Percentiles rank a stretch among this genome's conserved stretches.
Evolutionary conservation across 2,329 filamentous ascomycete species (phyloP).

Genomic region (Sclerotinia subarctica): DNA sequence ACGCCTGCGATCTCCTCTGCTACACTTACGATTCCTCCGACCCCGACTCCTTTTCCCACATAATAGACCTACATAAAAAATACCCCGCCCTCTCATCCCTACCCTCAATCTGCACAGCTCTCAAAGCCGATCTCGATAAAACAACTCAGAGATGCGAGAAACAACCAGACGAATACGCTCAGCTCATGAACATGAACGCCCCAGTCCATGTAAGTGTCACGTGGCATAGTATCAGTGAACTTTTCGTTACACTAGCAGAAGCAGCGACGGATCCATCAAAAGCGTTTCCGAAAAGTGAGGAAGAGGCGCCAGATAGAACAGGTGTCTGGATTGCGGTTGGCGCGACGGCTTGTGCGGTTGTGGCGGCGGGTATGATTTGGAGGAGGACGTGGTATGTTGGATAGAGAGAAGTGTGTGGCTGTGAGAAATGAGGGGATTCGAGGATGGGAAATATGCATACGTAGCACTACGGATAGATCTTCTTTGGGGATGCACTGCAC

Average conservation of each 20-base stretch:
- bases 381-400: conserved; percentile 40
- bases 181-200: conserved; percentile 78
- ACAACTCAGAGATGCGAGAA: conserved; percentile 90
- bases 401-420: background rate
- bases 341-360: conserved; percentile 62
- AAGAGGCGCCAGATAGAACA: conserved; percentile 78
- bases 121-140: conserved; percentile 95
- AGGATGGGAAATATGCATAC: background rate
- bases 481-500: background rate
- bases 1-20: conserved; percentile 89
- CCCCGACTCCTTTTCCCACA: conserved; percentile 90
- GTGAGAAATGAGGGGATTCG: no score
- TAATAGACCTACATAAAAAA: conserved; percentile 74
- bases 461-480: background rate
- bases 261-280: conserved; percentile 85
- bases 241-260: conserved; percentile 90
- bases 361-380: conserved; percentile 66
- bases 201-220: conserved; percentile 93
- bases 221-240: conserved; percentile 89
- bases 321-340: conserved; percentile 82
- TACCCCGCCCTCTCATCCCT: conserved; percentile 84
- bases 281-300: conserved; percentile 85
- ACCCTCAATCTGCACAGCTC: conserved; percentile 84
- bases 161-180: conserved; percentile 90
- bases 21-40: conserved; percentile 97